Base-by-base conservation (phyloP, 2,329 filamentous ascomycete species). In the Exophiala viscosa region DNA sequence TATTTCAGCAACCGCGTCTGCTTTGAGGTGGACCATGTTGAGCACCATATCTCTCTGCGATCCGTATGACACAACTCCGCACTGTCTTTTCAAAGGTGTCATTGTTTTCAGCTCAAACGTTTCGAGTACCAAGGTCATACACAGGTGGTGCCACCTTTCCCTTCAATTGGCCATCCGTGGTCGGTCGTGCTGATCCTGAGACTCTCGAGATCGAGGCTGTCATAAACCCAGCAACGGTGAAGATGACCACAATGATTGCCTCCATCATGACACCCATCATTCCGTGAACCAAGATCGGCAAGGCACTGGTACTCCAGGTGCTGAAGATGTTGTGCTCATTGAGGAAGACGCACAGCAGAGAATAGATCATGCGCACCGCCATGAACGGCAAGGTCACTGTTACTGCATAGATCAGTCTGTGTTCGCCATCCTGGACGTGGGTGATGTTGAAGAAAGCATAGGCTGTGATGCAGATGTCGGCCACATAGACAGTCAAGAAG, bases 211-310 rank as follows among this genome's bases (percentile, higher is more conserved):
- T 34, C 11, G 45, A 28, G 5, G 20, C 28, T 3, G 52, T 50
- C 10, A 14, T 40, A 15, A 71, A 55, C 1, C 69, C 67, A 8
- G 64, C 57, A n/a, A 58, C 63, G n/a, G 73, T 61, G 35, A 65
- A 73, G 34, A 76, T 67, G 3, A 69, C 40, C 2, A 79, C 70
- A 15, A 77, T 69, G 6, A 72, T 61, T 35, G 81, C 70, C 64
- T 83, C 79, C 67, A 77, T 74, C 18, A 80, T 52, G 5, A 79
- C 66, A 4, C 72, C 68, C 70, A 81, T 75, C 36, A 73, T 70
- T 6, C 79, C 62, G 13, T 71, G 55, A 17, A 78, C 66, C 1
- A 69, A 70, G 23, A 67, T 54, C 35, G 67, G 69, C 11, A 75
- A 73, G 28, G 55, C 35, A n/a, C 54, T 49, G 14, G 43, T 20